Conservation (phyloP, 2,329 filamentous ascomycete species). For the Rhinocladiella similis region DNA sequence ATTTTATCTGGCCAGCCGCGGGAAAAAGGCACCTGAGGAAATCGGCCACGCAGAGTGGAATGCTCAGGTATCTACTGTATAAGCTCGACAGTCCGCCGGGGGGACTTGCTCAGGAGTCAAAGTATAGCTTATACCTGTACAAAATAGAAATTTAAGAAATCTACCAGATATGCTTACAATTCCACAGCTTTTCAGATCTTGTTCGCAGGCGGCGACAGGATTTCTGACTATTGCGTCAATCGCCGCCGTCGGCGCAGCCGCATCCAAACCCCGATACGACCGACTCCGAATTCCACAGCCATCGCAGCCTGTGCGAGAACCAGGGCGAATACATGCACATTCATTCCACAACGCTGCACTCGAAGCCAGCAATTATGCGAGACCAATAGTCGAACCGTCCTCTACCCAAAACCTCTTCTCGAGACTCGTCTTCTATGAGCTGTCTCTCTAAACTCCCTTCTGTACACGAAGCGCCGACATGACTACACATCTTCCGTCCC, state of each 20-base stretch:
- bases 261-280: slow-evolving; percentile 19
- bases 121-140: too few species aligned
- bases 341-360: neutral
- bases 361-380: neutral
- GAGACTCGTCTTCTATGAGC: slow-evolving; percentile 7
- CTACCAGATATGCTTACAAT: neutral
- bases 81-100: too few species aligned
- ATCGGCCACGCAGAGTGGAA: neutral
- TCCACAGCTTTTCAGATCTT: slow-evolving; percentile 5
- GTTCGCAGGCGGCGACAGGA: slow-evolving; percentile 6
- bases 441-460: neutral
- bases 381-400: slow-evolving; percentile 5
- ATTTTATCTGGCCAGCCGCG: neutral
- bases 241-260: neutral
- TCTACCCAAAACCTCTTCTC: neutral
- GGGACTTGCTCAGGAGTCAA: too few species aligned
- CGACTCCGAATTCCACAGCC: slow-evolving; percentile 6
- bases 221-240: slow-evolving; percentile 11
- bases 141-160: too few species aligned
- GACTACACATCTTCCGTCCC: slow-evolving; percentile 14
- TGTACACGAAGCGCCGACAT: neutral
- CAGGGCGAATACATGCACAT: neutral
- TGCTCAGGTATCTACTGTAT: neutral
- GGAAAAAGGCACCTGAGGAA: neutral
- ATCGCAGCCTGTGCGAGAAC: neutral